Evolutionary conservation across 345 rosid genomes (phyloP), one percentile per base, ranked within the genome.

Genomic region (Arabis alpina): DNA sequence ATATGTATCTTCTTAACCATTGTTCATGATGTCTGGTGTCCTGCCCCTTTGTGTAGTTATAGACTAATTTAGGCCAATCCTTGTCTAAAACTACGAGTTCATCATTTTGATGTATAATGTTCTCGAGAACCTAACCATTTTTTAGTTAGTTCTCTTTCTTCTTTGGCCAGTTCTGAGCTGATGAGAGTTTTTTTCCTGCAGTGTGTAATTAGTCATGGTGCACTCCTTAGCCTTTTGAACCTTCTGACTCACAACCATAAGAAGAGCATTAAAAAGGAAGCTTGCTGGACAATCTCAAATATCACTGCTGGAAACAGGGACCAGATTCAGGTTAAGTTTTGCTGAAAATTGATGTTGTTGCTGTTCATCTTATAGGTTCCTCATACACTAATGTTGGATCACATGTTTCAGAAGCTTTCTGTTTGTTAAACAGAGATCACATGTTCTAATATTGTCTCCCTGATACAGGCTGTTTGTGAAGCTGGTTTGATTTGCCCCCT

Each of bases 281-380:
- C 99, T 65, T 94, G 99, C 82, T 94, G 99, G 99, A 91, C 97
- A 14, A 91, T 94, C 76, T 94, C 99, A 71, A 94, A 94, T 57
- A 88, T 94, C 75, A 94, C 99, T 37, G 99, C 99, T 75, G 99
- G 99, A 56, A 94, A 94, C 83, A 88, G 73, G 73, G 93, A 88
- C 24, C 99, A 91, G 80, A 93, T 93, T 75, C 97, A 93, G 98
- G 98, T 87, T 58, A 44, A 32, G 7, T 10, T 44, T 47, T 24
- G 24, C 57, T 7, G 3, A 67, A 41, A 14, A 6, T 59, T 48
- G 27, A 50, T 49, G 50, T 24, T 34, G 19, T 13, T 59, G 50
- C 34, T 59, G 34, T 12, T 41, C 27, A 52, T 56, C 2, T 36
- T 44, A n/a, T 45, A 19, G 27, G 52, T 43, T 14, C 30, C 15